A percentile compares a stretch with the other conserved stretches of the same genome.
These are phyloP conservation scores for Boletus patriciae DNA, from an alignment of 768 basidiomycete genomes.

Conservation along the genomic window DNA sequence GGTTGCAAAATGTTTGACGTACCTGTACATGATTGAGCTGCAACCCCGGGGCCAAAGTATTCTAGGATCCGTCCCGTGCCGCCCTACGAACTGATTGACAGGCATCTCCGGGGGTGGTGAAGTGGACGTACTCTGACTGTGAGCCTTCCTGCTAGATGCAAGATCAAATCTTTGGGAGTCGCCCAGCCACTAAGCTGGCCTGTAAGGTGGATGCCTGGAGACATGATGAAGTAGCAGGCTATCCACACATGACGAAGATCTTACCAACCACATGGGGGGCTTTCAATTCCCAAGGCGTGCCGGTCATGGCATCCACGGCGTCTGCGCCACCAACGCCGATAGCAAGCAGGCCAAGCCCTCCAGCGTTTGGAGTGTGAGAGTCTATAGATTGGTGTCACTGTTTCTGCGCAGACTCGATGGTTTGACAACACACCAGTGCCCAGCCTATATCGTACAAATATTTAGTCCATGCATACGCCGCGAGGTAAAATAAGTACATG, in stretches of 20 bases:
- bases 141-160: slow-evolving; percentile 90
- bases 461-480: background rate
- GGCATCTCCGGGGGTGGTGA: background rate
- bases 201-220: slow-evolving; percentile 78
- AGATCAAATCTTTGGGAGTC: slow-evolving; percentile 94
- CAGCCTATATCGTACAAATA: slow-evolving; percentile 49
- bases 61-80: slow-evolving; percentile 96
- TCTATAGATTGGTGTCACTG: slow-evolving; percentile 46
- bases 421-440: slow-evolving; percentile 63
- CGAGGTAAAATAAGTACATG: slow-evolving; percentile 53
- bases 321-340: slow-evolving; percentile 99
- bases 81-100: slow-evolving; percentile 51
- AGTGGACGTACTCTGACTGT: slow-evolving; percentile 74
- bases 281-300: slow-evolving; percentile 97
- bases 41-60: slow-evolving; percentile 94
- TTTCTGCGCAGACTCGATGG: background rate
- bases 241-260: slow-evolving; percentile 16
- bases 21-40: slow-evolving; percentile 90
- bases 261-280: slow-evolving; percentile 81
- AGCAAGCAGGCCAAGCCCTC: slow-evolving; percentile 93
- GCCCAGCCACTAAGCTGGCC: slow-evolving; percentile 89
- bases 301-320: slow-evolving; percentile 97
- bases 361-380: slow-evolving; percentile 97
- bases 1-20: slow-evolving; percentile 10
- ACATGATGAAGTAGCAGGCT: background rate